Conservation (phyloP, 2,329 filamentous ascomycete species). For the Fonsecaea pedrosoi region DNA sequence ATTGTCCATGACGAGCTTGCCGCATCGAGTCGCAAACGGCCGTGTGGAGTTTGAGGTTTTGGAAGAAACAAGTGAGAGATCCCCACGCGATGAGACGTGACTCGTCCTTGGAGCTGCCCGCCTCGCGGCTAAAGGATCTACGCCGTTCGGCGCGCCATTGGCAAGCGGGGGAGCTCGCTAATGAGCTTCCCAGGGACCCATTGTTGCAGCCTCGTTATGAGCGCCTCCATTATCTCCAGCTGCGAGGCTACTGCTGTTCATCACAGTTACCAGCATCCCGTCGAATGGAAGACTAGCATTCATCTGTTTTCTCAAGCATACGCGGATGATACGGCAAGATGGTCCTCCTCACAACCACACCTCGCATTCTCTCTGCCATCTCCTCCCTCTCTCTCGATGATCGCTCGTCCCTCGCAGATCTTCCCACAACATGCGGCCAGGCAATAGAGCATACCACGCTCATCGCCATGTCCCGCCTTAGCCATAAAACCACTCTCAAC, state of each 20-base stretch:
- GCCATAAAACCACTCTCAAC: conserved; percentile 63
- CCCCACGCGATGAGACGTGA: background rate
- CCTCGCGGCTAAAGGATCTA: background rate
- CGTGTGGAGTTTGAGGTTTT: background rate
- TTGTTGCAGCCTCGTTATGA: background rate
- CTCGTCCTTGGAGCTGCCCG: background rate
- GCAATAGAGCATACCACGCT: conserved; percentile 53
- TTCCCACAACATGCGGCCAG: conserved; percentile 40
- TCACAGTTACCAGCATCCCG: background rate
- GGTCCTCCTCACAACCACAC: conserved; percentile 52
- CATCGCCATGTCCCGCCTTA: conserved; percentile 43
- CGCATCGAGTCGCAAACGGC: background rate
- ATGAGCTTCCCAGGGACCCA: background rate
- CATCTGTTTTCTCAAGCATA: background rate
- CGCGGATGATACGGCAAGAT: conserved; percentile 39
- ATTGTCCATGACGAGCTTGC: background rate
- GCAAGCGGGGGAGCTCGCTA: background rate
- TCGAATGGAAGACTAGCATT: background rate
- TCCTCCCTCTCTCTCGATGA: conserved; percentile 46
- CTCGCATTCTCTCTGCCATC: conserved; percentile 49
- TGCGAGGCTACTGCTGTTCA: background rate
- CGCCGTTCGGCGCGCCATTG: background rate
- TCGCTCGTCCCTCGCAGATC: conserved; percentile 39
- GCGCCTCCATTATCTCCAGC: background rate
- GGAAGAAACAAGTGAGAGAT: conserved; percentile 3